Evolutionary conservation across 2,329 filamentous ascomycete species (phyloP).

Genomic region (Aspergillus sp.): DNA sequence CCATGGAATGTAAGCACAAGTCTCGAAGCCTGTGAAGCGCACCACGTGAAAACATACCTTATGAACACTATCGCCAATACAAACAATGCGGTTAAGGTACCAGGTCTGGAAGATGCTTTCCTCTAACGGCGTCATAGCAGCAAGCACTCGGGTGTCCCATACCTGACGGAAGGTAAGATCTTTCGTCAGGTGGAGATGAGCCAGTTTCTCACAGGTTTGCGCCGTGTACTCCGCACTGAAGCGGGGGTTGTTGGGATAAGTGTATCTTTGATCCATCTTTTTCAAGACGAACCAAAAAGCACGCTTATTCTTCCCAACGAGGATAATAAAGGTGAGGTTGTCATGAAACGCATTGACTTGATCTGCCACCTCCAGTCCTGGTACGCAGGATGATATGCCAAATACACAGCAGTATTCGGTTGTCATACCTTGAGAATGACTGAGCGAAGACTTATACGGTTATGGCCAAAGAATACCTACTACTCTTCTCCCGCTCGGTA

Average conservation of each 20-base stretch:
- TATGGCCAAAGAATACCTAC: background rate
- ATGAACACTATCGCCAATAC: slow-evolving; percentile 28
- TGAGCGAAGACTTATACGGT: background rate
- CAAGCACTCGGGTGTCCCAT: slow-evolving; percentile 16
- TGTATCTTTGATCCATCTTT: slow-evolving; percentile 22
- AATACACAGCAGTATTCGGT: slow-evolving; percentile 31
- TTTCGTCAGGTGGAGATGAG: slow-evolving; percentile 5
- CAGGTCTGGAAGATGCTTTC: slow-evolving; percentile 24
- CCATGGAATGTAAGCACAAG: too few relatives aligned
- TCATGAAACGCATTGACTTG: slow-evolving; percentile 17
- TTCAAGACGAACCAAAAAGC: slow-evolving; percentile 28
- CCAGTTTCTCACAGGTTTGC: background rate
- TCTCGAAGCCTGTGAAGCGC: too few relatives aligned
- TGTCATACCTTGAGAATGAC: background rate
- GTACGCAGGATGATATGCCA: slow-evolving; percentile 25
- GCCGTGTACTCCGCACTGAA: slow-evolving; percentile 19
- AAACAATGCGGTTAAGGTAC: slow-evolving; percentile 21
- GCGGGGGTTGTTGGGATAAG: slow-evolving; percentile 18
- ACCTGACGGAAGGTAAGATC: slow-evolving; percentile 21
- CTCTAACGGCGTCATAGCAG: slow-evolving; percentile 20
- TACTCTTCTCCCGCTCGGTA: background rate
- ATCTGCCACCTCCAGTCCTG: slow-evolving; percentile 15
- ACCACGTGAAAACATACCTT: slow-evolving; percentile 15
- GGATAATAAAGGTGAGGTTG: slow-evolving; percentile 15
- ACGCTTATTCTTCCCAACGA: slow-evolving; percentile 18